Percentiles rank a stretch among this genome's conserved stretches.
phyloP scores from a whole-genome alignment of 116 monocot genomes.

The Papilionanthe hybrid region DNA sequence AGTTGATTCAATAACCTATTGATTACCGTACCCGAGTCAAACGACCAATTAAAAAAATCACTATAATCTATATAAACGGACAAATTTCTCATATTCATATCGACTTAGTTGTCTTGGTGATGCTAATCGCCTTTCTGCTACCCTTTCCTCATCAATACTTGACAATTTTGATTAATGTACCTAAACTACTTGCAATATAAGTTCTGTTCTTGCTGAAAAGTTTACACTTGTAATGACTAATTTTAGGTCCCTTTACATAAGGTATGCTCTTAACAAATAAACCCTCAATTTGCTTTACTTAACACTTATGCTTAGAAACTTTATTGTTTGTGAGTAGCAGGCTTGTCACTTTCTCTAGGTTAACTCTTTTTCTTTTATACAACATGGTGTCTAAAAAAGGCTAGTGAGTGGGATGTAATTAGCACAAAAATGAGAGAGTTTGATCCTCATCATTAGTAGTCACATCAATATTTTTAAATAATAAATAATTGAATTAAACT shows the following conservation, averaged over 20 bases:
- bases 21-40: too few species aligned
- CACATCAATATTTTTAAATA: not conserved
- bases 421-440: not conserved
- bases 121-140: too few species aligned
- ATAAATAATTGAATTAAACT: not conserved
- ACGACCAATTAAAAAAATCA: too few species aligned
- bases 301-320: not conserved
- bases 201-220: not conserved
- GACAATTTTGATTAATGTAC: not conserved
- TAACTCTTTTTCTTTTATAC: not conserved
- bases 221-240: not conserved
- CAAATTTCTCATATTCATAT: too few species aligned
- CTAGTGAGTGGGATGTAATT: not conserved
- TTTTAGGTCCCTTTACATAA: not conserved
- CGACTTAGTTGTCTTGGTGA: too few species aligned
- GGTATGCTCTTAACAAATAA: not conserved
- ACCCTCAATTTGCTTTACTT: not conserved
- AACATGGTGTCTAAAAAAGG: not conserved
- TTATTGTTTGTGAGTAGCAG: not conserved
- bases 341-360: not conserved
- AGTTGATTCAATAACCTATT: too few species aligned
- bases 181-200: not conserved
- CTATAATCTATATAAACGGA: too few species aligned
- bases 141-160: too few species aligned
- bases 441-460: not conserved